Conservation (phyloP, 176 grass and related monocot species). For the Oropetium thomaeum region DNA sequence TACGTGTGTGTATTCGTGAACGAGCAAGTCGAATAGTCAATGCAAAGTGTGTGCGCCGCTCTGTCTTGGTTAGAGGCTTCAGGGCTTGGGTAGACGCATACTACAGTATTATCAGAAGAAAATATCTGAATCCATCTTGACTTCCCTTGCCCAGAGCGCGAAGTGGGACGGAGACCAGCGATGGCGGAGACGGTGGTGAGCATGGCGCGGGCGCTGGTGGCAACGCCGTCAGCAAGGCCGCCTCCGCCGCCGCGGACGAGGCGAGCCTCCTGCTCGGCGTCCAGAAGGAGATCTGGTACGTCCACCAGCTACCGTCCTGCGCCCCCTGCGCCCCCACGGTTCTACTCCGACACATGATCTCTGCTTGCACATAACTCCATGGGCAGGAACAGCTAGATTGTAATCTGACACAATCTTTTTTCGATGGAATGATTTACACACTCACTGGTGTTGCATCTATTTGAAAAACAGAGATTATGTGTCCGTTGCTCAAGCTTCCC, state of each 20-base stretch:
- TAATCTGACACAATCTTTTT: too few species aligned
- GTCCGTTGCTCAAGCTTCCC: too few species aligned
- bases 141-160: too few species aligned
- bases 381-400: not conserved
- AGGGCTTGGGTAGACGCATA: not conserved
- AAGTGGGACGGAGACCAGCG: not conserved
- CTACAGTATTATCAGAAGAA: not conserved
- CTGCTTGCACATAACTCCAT: too few species aligned
- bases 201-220: slow-evolving; percentile 19
- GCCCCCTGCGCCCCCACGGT: not conserved
- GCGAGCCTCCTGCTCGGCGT: slow-evolving; percentile 13
- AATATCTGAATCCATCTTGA: not conserved
- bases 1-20: too few species aligned
- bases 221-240: not conserved
- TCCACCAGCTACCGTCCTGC: not conserved
- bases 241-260: slow-evolving; percentile 5
- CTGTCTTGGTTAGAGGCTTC: too few species aligned
- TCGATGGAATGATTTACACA: too few species aligned
- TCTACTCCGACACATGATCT: too few species aligned
- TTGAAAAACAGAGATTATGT: too few species aligned
- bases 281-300: slow-evolving; percentile 15
- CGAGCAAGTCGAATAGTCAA: too few species aligned
- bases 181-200: slow-evolving; percentile 28
- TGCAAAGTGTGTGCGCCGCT: too few species aligned
- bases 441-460: too few species aligned